Evolutionary conservation across 345 rosid genomes (phyloP).

Genomic region (Euclidium syriacum): DNA sequence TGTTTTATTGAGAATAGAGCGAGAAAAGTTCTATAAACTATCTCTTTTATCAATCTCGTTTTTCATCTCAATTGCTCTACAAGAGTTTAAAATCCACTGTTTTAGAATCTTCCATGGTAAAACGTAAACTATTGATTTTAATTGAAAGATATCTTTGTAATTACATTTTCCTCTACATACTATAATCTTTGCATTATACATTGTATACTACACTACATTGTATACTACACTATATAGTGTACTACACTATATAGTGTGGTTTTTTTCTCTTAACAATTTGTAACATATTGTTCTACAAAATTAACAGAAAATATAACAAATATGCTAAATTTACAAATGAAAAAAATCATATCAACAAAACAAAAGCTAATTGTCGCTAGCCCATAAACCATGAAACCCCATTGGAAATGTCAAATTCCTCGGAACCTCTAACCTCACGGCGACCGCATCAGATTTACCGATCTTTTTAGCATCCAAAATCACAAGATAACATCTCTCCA

Average conservation of each 20-base stretch:
- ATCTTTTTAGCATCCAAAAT: slow-evolving; percentile 68
- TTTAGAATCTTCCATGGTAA: too few relatives aligned
- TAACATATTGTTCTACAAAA: not conserved
- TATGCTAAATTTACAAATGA: not conserved
- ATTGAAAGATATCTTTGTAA: too few relatives aligned
- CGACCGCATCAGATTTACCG: slow-evolving; percentile 64
- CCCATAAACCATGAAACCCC: slow-evolving; percentile 95
- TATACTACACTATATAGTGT: not conserved
- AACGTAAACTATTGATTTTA: too few relatives aligned
- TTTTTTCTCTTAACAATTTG: not conserved
- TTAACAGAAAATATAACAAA: not conserved
- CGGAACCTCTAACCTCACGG: slow-evolving; percentile 75
- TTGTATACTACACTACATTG: not conserved
- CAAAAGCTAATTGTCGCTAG: slow-evolving; percentile 2
- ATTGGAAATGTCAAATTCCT: slow-evolving; percentile 71
- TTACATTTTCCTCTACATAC: too few relatives aligned
- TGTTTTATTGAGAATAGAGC: too few relatives aligned
- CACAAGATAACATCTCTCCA: slow-evolving; percentile 70
- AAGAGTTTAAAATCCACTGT: too few relatives aligned
- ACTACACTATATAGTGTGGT: not conserved
- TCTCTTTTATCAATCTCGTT: too few relatives aligned
- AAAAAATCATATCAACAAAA: not conserved
- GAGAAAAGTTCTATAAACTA: too few relatives aligned
- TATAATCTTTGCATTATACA: not conserved
- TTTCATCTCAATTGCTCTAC: too few relatives aligned